Evolutionary conservation across 2,329 filamentous ascomycete species (phyloP).

Genomic region (Hypomyces rosellus): DNA sequence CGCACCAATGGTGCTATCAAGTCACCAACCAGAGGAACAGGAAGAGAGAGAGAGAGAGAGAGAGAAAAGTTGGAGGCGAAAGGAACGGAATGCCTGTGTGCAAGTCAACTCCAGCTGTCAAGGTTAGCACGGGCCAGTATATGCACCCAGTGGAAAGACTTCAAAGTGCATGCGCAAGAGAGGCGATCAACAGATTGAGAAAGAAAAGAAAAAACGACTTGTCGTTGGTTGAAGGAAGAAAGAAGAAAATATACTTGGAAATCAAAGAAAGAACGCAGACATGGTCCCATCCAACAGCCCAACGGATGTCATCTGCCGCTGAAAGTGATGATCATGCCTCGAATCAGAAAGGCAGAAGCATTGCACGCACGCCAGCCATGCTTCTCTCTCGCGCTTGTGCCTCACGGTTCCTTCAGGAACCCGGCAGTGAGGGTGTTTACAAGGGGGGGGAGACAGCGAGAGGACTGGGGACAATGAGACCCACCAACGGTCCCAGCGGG

Average conservation of each 20-base stretch:
- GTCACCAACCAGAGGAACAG: too few relatives aligned
- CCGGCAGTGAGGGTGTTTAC: conserved; percentile 2
- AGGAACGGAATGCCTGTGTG: too few relatives aligned
- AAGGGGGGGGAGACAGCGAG: not conserved
- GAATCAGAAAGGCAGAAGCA: not conserved
- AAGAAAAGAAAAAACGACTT: too few relatives aligned
- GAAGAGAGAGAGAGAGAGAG: too few relatives aligned
- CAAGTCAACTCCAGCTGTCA: not conserved
- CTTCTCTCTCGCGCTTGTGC: not conserved
- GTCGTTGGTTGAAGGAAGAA: too few relatives aligned
- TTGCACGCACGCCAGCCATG: not conserved
- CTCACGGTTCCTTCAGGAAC: conserved; percentile 3
- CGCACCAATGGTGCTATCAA: not conserved
- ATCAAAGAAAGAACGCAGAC: too few relatives aligned
- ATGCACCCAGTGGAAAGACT: not conserved
- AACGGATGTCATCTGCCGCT: conserved; percentile 1
- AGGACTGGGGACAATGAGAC: not conserved
- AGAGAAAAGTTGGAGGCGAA: too few relatives aligned
- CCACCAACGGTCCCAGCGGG: not conserved
- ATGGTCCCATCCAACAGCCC: too few relatives aligned
- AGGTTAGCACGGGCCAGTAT: not conserved
- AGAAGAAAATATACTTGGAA: too few relatives aligned
- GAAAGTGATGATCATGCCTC: conserved; percentile 2
- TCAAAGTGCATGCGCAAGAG: too few relatives aligned
- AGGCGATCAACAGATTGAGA: too few relatives aligned